Evolutionary conservation across 192 early-diverging fungal genomes (phyloP).

Genomic region (Phlyctochytrium bullatum): DNA sequence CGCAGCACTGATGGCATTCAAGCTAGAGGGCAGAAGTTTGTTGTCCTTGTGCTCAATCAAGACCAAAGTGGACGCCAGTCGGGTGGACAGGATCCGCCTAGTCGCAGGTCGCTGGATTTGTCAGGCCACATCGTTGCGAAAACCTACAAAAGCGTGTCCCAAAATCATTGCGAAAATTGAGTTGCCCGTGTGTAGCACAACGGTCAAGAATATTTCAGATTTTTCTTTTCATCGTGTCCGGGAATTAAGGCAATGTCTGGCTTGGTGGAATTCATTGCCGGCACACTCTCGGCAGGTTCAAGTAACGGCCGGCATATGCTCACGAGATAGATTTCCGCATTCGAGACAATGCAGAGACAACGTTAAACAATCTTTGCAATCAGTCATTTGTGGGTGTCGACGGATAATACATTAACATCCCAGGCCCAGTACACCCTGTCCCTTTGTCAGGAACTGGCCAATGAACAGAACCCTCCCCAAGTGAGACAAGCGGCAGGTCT

Average conservation of each 20-base stretch:
- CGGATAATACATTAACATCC: not conserved
- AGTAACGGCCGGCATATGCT: not conserved
- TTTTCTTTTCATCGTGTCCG: not conserved
- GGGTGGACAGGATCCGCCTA: too few relatives aligned
- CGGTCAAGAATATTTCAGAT: not conserved
- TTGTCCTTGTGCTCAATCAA: conserved; percentile 87
- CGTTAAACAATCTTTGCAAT: conserved; percentile 69
- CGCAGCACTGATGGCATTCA: conserved; percentile 89
- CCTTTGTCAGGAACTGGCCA: conserved; percentile 79
- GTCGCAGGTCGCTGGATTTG: too few relatives aligned
- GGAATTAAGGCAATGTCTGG: not conserved
- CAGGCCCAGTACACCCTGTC: conserved; percentile 48
- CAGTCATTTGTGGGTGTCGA: conserved; percentile 80
- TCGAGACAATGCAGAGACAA: conserved; percentile 78
- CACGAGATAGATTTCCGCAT: conserved; percentile 59
- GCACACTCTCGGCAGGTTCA: not conserved
- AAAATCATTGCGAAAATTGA: not conserved
- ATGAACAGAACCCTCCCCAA: conserved; percentile 59
- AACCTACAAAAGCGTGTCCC: too few relatives aligned
- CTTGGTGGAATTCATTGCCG: not conserved
- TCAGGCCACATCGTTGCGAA: too few relatives aligned
- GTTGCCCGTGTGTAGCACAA: not conserved
- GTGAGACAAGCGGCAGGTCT: conserved; percentile 85
- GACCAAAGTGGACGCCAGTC: conserved; percentile 70
- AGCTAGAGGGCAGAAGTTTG: conserved; percentile 64